Conservation (phyloP, 257 asterid species). For the Ligustrum vulgare region DNA sequence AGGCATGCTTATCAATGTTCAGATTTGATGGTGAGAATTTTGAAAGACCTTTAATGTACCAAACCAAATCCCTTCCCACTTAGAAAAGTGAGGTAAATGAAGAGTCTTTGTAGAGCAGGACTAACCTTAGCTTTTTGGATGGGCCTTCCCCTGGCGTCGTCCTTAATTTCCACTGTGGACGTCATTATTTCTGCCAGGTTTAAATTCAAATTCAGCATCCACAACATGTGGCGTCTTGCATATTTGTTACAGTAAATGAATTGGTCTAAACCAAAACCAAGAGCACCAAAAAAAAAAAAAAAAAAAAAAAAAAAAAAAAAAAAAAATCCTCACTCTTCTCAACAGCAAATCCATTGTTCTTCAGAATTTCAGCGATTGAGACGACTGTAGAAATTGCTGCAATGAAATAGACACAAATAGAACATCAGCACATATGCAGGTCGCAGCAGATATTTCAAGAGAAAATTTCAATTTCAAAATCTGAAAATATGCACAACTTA, state of each 20-base stretch:
- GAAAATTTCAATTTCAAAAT: background rate
- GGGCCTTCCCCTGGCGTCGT: slow-evolving; percentile 76
- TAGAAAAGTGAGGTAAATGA: background rate
- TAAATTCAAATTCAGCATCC: slow-evolving; percentile 15
- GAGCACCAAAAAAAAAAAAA: slow-evolving; percentile 9
- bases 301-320: too few relatives aligned
- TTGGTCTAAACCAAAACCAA: background rate
- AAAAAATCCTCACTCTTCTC: slow-evolving; percentile 70
- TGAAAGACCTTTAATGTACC: background rate
- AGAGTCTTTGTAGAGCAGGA: background rate
- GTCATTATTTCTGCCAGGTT: slow-evolving; percentile 63
- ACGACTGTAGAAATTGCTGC: slow-evolving; percentile 88
- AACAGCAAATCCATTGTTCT: slow-evolving; percentile 83
- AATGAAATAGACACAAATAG: slow-evolving; percentile 21
- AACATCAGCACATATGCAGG: slow-evolving; percentile 4
- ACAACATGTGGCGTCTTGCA: background rate
- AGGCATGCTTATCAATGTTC: background rate
- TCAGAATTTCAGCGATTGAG: slow-evolving; percentile 79
- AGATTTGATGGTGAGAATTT: background rate
- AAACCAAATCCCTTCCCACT: background rate
- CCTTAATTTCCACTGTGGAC: slow-evolving; percentile 82
- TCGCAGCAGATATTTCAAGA: background rate
- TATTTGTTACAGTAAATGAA: background rate
- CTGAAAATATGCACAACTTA: background rate
- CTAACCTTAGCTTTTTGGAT: slow-evolving; percentile 79